Evolutionary conservation across 768 basidiomycete species (phyloP), one percentile per base, ranked within the genome.

Genomic region (Phaffia tasmanica): DNA sequence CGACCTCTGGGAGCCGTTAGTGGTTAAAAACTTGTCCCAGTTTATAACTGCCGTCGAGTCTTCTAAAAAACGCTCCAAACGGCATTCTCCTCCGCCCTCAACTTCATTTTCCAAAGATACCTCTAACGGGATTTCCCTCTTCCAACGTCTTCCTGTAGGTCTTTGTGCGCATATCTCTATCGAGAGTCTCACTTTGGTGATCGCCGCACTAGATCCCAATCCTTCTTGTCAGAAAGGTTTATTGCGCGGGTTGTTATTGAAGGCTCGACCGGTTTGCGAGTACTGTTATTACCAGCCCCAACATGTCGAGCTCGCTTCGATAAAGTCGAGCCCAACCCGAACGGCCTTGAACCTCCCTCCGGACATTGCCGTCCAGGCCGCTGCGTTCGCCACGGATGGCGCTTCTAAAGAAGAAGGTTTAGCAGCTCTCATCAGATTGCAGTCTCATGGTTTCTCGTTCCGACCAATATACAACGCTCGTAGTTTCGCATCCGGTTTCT

Each of bases 161-260:
- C 70, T 86, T 35, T 78, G 80, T 7, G 71, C 81, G 27, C 82
- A 84, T 32, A 25, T 86, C 46, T 81, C 87, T 0, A 70, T 92
- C 54, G 81, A 80, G 1, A 82, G 82, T 47, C 77, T 87, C 56
- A 83, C 85, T 30, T 72, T 87, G 14, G 84, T 88, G 65, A 73
- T 90, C 60, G 87, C 88, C 8, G 83, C 85, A n/a, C 82, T 81
- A 47, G 92, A 94, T 74, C 80, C 91, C 63, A 89, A 89, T 69
- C 88, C 88, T 0, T 76, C 80, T 0, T 86, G 86, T 63, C 81
- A 81, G 49, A 75, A 82, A 63, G 83, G 83, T 55, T 78, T 88
- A 16, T 85, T 83, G 3, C 82, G 88, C 32, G 89, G 89, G 3
- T 75, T 88, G 64, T 83, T 84, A 1, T 72, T 84, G 32, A 81